phyloP scores from a whole-genome alignment of 306 rosid genomes.

The Trichosanthes truncata region DNA sequence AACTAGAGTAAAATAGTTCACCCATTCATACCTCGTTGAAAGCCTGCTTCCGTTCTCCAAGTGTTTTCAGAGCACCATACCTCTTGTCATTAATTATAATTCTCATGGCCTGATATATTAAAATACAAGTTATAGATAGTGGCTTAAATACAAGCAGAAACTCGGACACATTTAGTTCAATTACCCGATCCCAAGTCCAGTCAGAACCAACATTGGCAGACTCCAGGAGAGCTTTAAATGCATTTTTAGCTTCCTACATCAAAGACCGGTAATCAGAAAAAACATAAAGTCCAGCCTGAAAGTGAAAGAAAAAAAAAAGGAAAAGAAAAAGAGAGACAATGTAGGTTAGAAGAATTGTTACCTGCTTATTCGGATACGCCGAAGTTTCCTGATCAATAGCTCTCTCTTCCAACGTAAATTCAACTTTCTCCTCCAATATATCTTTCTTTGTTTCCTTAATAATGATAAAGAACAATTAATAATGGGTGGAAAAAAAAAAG shows the following conservation, averaged over 20 bases:
- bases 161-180: conserved; percentile 1
- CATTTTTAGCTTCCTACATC: conserved; percentile 76
- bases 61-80: conserved; percentile 77
- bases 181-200: conserved; percentile 99
- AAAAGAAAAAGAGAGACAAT: neutral
- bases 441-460: conserved; percentile 51
- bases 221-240: conserved; percentile 77
- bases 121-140: conserved; percentile 12
- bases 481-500: conserved; percentile 16
- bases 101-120: conserved; percentile 66
- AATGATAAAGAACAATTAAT: conserved; percentile 4
- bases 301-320: neutral
- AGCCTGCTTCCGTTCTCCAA: conserved; percentile 93
- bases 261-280: conserved; percentile 3
- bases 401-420: conserved; percentile 49
- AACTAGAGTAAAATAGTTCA: neutral
- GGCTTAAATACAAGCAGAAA: neutral
- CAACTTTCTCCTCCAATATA: conserved; percentile 30
- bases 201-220: conserved; percentile 80
- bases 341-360: conserved; percentile 21
- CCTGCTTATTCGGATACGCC: conserved; percentile 63
- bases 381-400: conserved; percentile 57
- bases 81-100: conserved; percentile 82
- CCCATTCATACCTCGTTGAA: conserved; percentile 62
- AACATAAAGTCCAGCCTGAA: conserved; percentile 9